Percentiles rank a stretch among this genome's conserved stretches.
Conservation (phyloP, 2,329 filamentous ascomycete species). For the Didymella exigua region DNA sequence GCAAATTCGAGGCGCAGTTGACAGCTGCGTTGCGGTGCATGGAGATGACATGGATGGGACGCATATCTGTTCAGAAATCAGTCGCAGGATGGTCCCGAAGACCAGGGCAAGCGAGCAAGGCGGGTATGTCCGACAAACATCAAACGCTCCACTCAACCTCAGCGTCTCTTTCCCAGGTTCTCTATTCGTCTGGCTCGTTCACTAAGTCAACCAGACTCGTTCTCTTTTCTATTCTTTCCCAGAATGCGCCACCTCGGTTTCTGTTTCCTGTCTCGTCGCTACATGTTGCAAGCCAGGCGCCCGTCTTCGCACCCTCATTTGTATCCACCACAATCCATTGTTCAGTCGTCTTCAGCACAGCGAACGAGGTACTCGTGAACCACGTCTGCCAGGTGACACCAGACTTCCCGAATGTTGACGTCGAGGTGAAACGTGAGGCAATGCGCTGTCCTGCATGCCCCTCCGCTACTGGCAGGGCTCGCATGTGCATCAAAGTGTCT, state of each 20-base stretch:
- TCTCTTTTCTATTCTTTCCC: constrained; percentile 15
- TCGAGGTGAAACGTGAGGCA: constrained; percentile 18
- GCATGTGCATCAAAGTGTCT: constrained; percentile 11
- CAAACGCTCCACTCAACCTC: constrained; percentile 1
- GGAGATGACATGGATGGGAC: background rate
- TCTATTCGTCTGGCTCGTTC: constrained; percentile 10
- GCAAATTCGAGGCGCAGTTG: background rate
- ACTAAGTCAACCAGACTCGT: constrained; percentile 20
- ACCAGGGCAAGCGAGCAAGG: background rate
- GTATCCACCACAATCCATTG: constrained; percentile 14
- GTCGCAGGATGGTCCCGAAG: background rate
- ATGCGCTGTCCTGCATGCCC: constrained; percentile 8
- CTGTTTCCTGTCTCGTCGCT: background rate
- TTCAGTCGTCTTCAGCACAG: constrained; percentile 16
- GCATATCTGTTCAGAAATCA: background rate
- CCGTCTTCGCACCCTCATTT: constrained; percentile 23
- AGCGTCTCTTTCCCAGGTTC: constrained; percentile 19
- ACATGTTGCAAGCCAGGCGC: constrained; percentile 21
- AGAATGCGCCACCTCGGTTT: constrained; percentile 14
- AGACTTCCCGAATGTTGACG: constrained; percentile 19
- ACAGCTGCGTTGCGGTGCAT: background rate
- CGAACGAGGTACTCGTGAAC: constrained; percentile 19
- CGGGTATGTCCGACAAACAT: background rate
- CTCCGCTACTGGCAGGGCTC: background rate
- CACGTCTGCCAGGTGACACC: constrained; percentile 16